Evolutionary conservation across 495 filamentous ascomycete genomes (phyloP).

Genomic region (Aspergillus sclerotioniger): DNA sequence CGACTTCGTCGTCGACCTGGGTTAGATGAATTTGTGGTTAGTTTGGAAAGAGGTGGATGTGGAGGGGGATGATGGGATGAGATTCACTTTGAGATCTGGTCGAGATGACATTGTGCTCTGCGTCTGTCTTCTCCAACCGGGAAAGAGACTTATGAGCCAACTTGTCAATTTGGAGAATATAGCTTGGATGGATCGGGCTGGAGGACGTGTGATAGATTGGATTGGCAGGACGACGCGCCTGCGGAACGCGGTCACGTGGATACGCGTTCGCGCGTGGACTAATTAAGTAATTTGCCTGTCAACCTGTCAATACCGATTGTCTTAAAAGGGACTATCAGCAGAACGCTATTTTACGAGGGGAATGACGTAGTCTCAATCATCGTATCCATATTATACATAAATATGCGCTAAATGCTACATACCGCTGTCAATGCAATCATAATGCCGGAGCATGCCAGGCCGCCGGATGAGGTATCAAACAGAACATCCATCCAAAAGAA

Average conservation of each 20-base stretch:
- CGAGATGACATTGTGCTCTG: conserved; percentile 72
- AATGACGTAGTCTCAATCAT: conserved; percentile 3
- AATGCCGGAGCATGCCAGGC: conserved; percentile 28
- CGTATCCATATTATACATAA: conserved; percentile 35
- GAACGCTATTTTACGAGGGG: background rate
- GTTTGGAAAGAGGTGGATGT: background rate
- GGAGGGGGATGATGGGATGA: background rate
- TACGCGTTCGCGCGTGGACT: conserved; percentile 39
- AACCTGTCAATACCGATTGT: no score
- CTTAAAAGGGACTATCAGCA: no score
- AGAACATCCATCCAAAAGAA: conserved; percentile 14
- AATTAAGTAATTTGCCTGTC: no score
- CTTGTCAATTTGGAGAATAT: conserved; percentile 5
- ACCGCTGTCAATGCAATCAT: conserved; percentile 13
- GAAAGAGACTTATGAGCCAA: conserved; percentile 6
- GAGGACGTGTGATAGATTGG: background rate
- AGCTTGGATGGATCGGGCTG: conserved; percentile 14
- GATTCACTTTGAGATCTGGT: conserved; percentile 79
- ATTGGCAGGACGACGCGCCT: conserved; percentile 30
- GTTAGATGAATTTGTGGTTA: background rate
- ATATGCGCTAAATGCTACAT: conserved; percentile 22
- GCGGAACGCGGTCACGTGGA: conserved; percentile 38
- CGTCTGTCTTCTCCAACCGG: conserved; percentile 18
- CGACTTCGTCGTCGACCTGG: conserved; percentile 91
- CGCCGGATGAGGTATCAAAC: conserved; percentile 26